Evolutionary conservation across 352 stramenopile species (phyloP).

Genomic region (Phytophthora idaei): DNA sequence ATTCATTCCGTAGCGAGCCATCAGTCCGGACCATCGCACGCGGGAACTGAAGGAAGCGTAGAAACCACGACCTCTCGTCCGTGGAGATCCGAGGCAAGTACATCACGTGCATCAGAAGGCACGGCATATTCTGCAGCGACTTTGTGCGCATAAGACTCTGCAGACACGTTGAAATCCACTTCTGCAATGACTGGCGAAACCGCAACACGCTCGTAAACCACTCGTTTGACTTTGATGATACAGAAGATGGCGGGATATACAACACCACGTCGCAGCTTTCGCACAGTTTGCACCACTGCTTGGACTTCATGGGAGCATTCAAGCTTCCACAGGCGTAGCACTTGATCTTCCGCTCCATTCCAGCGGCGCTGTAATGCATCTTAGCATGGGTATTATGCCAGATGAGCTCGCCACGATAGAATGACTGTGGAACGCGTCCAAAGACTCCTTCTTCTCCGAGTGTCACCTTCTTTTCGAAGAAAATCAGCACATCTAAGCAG

Average conservation of each 20-base stretch:
- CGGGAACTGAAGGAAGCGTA: slow-evolving; percentile 85
- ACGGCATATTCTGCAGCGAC: slow-evolving; percentile 78
- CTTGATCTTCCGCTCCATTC: slow-evolving; percentile 66
- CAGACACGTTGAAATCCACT: slow-evolving; percentile 81
- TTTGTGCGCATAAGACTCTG: slow-evolving; percentile 66
- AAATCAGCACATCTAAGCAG: slow-evolving; percentile 83
- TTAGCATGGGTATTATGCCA: slow-evolving; percentile 54
- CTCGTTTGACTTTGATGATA: slow-evolving; percentile 80
- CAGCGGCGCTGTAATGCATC: slow-evolving; percentile 36
- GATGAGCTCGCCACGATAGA: slow-evolving; percentile 79
- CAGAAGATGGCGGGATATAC: slow-evolving; percentile 76
- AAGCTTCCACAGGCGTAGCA: slow-evolving; percentile 79
- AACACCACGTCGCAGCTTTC: slow-evolving; percentile 76
- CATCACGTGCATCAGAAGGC: slow-evolving; percentile 86
- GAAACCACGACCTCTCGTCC: slow-evolving; percentile 80
- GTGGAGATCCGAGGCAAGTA: slow-evolving; percentile 82
- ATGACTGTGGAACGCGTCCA: slow-evolving; percentile 72
- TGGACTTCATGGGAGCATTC: slow-evolving; percentile 68
- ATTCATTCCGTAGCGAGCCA: slow-evolving; percentile 62
- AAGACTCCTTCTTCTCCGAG: slow-evolving; percentile 70
- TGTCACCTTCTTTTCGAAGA: slow-evolving; percentile 89
- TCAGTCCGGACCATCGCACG: slow-evolving; percentile 61
- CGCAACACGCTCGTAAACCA: slow-evolving; percentile 79
- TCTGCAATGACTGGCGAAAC: slow-evolving; percentile 79
- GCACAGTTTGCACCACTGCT: slow-evolving; percentile 79